Conservation (phyloP, 78 protist species). For the Dictyostelium capitatum region DNA sequence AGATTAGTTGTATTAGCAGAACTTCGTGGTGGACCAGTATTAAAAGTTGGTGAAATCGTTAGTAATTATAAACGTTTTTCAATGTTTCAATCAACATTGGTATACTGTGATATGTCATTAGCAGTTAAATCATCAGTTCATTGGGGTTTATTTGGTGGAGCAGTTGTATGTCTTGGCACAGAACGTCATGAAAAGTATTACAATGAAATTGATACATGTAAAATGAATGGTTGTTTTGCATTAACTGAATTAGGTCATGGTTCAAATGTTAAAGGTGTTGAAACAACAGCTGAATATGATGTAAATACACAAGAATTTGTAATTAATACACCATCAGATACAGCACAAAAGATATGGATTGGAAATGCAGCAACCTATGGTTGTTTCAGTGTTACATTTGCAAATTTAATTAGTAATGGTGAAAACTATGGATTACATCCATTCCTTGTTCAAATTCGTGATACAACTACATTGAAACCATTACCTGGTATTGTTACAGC, state of each 20-base stretch:
- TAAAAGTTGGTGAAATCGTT: constrained; percentile 24
- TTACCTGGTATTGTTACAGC: constrained; percentile 72
- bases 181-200: constrained; percentile 59
- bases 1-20: constrained; percentile 22
- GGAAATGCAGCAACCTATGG: constrained; percentile 78
- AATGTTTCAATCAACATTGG: constrained; percentile 51
- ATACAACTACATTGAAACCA: constrained; percentile 33
- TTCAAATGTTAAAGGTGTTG: constrained; percentile 85
- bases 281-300: constrained; percentile 87
- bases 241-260: constrained; percentile 78
- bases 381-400: constrained; percentile 76
- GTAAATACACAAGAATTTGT: constrained; percentile 50
- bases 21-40: not conserved
- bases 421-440: constrained; percentile 85
- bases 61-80: constrained; percentile 28
- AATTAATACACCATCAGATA: constrained; percentile 67
- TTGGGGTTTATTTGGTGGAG: constrained; percentile 83
- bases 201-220: not conserved
- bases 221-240: constrained; percentile 77
- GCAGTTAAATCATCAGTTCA: constrained; percentile 85
- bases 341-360: constrained; percentile 88
- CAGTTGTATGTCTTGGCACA: constrained; percentile 72
- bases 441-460: constrained; percentile 81
- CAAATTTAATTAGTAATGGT: constrained; percentile 61
- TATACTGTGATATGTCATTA: constrained; percentile 60